phyloP scores from a whole-genome alignment of 1,284 basidiomycete species.

The Cryptococcus sp. region DNA sequence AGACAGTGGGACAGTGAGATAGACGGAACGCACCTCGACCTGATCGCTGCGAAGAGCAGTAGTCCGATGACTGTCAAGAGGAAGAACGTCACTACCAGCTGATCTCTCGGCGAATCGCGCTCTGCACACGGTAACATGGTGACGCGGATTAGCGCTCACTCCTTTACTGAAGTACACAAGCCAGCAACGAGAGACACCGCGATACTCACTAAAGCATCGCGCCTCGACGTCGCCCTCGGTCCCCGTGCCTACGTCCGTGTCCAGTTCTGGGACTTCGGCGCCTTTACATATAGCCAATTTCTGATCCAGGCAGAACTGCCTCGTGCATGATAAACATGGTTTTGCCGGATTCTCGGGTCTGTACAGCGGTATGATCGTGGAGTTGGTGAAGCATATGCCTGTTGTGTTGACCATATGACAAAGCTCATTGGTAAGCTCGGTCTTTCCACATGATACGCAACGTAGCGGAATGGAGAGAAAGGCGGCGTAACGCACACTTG shows the following conservation, averaged over 20 bases:
- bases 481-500: constrained; percentile 45
- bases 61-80: constrained; percentile 80
- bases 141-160: neutral
- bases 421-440: neutral
- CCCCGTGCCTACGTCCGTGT: constrained; percentile 91
- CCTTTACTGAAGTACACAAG: neutral
- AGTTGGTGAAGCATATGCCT: constrained; percentile 93
- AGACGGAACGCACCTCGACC: constrained; percentile 48
- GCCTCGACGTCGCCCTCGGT: constrained; percentile 95
- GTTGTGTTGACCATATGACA: neutral
- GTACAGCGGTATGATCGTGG: constrained; percentile 79
- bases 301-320: constrained; percentile 93
- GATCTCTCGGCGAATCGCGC: constrained; percentile 85
- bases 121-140: constrained; percentile 53
- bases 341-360: constrained; percentile 79
- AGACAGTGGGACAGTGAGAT: neutral
- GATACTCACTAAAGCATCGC: constrained; percentile 83
- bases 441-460: neutral
- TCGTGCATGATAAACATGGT: constrained; percentile 88
- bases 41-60: constrained; percentile 77
- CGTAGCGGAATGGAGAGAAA: no score
- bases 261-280: constrained; percentile 78
- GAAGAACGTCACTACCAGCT: constrained; percentile 86
- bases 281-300: constrained; percentile 75
- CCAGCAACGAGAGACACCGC: neutral